Evolutionary conservation across 352 stramenopile genomes (phyloP).

Genomic region (Phytopythium boreale): DNA sequence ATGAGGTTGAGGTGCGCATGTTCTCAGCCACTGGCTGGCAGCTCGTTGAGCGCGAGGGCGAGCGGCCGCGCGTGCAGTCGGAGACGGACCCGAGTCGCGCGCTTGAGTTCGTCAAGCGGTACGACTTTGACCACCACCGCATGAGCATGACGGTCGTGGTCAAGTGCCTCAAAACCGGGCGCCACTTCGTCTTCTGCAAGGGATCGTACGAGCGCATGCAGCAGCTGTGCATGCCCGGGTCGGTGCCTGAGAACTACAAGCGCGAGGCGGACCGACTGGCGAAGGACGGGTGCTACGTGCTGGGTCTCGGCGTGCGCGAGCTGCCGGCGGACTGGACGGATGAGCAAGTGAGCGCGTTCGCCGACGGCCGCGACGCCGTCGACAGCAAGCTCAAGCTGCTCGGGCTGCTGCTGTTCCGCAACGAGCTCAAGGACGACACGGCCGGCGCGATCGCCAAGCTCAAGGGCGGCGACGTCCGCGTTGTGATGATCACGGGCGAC

Average conservation of each 20-base stretch:
- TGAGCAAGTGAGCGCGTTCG: conserved; percentile 18
- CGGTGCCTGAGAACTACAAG: conserved; percentile 57
- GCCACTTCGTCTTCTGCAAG: conserved; percentile 63
- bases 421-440: conserved; percentile 66
- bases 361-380: conserved; percentile 39
- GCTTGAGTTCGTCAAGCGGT: conserved; percentile 63
- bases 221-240: conserved; percentile 30
- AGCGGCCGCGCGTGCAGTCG: conserved; percentile 16
- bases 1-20: conserved; percentile 73
- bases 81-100: conserved; percentile 11
- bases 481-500: conserved; percentile 83
- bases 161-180: conserved; percentile 26
- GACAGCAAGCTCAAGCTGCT: conserved; percentile 50
- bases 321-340: conserved; percentile 18
- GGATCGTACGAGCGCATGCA: conserved; percentile 66
- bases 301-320: conserved; percentile 46
- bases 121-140: conserved; percentile 78
- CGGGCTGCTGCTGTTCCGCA: conserved; percentile 75
- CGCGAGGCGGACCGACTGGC: conserved; percentile 28
- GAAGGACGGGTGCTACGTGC: conserved; percentile 67
- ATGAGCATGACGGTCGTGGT: conserved; percentile 84
- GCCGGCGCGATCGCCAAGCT: conserved; percentile 53
- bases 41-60: conserved; percentile 26
- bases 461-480: conserved; percentile 45
- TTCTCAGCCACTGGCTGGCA: conserved; percentile 58